phyloP scores from a whole-genome alignment of 345 rosid genomes.

The Dipteronia dyeriana region DNA sequence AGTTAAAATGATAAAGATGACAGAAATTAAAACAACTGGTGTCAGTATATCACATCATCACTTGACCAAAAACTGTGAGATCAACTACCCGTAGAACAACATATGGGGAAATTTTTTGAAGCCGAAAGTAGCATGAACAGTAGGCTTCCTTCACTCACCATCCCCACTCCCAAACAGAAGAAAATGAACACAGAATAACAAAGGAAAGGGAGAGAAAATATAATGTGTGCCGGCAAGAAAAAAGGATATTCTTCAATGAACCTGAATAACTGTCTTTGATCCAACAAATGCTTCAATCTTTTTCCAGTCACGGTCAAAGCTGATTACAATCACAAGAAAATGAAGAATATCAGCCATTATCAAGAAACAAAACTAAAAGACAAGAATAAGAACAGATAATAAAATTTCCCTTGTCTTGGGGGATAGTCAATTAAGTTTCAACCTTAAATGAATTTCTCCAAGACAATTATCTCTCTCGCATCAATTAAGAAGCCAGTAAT shows the following conservation, averaged over 20 bases:
- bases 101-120: neutral
- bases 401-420: neutral
- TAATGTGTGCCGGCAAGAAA: neutral
- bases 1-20: neutral
- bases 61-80: neutral
- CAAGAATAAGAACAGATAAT: conserved; percentile 10
- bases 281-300: conserved; percentile 90
- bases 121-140: neutral
- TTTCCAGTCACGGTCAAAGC: conserved; percentile 95
- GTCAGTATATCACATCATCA: conserved; percentile 10
- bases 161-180: neutral
- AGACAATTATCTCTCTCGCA: conserved; percentile 16
- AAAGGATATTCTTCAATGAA: conserved; percentile 19
- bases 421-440: conserved; percentile 16
- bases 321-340: conserved; percentile 28
- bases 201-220: neutral
- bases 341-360: neutral
- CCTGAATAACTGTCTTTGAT: conserved; percentile 92
- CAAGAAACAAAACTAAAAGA: conserved; percentile 12
- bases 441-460: conserved; percentile 23
- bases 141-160: neutral
- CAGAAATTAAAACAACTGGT: neutral
- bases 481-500: conserved; percentile 24
- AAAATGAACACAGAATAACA: conserved; percentile 20
- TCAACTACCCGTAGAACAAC: neutral